phyloP scores from a whole-genome alignment of 768 basidiomycete genomes.

The Russula virescens region DNA sequence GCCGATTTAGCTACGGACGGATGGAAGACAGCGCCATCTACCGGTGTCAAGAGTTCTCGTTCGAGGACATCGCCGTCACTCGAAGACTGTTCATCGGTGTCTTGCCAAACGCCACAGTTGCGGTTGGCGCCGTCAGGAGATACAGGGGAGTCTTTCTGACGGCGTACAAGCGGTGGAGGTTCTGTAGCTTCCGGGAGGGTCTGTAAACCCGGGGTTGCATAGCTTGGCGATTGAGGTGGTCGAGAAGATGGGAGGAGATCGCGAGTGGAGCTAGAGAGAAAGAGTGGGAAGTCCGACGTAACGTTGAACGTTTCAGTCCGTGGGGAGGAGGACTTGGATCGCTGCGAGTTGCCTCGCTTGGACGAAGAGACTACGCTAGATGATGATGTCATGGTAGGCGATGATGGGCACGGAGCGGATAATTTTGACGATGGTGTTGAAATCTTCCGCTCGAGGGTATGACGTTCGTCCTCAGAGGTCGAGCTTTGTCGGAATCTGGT shows the following conservation, averaged over 20 bases:
- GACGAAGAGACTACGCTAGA: neutral
- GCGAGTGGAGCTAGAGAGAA: constrained; percentile 19
- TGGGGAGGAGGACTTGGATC: neutral
- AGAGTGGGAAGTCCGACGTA: constrained; percentile 23
- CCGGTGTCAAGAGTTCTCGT: constrained; percentile 5
- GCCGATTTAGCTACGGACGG: neutral
- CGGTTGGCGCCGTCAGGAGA: constrained; percentile 26
- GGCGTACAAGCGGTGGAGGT: constrained; percentile 24
- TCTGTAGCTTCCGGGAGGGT: constrained; percentile 50
- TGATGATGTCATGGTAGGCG: neutral
- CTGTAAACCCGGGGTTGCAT: constrained; percentile 32
- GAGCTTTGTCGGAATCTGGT: neutral
- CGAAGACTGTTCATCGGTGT: constrained; percentile 11
- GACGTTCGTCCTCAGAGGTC: constrained; percentile 1
- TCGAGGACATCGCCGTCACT: constrained; percentile 14
- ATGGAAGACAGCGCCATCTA: constrained; percentile 3
- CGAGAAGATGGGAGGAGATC: constrained; percentile 16
- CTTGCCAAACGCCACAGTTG: constrained; percentile 27
- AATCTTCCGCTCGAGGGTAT: neutral
- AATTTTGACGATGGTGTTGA: neutral
- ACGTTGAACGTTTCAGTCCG: constrained; percentile 15
- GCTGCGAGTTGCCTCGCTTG: neutral
- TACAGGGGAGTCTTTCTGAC: constrained; percentile 26
- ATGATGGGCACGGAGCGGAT: neutral
- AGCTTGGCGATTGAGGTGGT: constrained; percentile 19